Conservation (phyloP, 2,329 filamentous ascomycete genomes). For the Cytospora paraplurivora region DNA sequence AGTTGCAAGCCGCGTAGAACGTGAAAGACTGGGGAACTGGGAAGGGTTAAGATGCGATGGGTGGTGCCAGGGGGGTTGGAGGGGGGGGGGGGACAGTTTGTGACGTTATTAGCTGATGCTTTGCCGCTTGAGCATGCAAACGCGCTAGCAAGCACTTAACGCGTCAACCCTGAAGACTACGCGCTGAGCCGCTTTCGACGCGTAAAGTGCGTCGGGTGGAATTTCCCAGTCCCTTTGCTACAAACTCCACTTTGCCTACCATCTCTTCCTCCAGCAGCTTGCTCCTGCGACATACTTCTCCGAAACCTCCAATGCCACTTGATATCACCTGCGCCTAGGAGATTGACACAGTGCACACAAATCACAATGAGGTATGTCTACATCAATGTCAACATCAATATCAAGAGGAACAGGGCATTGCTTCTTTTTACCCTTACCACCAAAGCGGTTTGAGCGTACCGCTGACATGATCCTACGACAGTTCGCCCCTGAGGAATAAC, state of each 20-base stretch:
- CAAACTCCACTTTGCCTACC: slow-evolving; percentile 8
- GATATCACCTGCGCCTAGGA: background rate
- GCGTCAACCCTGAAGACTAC: slow-evolving; percentile 10
- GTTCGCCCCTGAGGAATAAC: slow-evolving; percentile 80
- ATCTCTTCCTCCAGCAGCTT: background rate
- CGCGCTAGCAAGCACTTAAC: slow-evolving; percentile 33
- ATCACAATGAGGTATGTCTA: slow-evolving; percentile 27
- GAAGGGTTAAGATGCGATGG: background rate
- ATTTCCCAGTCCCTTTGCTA: slow-evolving; percentile 5
- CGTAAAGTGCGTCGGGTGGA: background rate
- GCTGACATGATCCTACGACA: slow-evolving; percentile 42
- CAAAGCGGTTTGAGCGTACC: background rate
- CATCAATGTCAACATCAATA: background rate
- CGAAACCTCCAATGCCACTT: background rate
- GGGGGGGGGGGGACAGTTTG: background rate
- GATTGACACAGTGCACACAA: slow-evolving; percentile 1
- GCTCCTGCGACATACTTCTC: background rate
- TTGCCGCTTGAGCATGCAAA: slow-evolving; percentile 5
- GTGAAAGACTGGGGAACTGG: background rate
- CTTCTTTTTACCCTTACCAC: background rate
- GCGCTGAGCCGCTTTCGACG: background rate
- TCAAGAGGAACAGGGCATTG: background rate
- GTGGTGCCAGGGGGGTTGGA: background rate
- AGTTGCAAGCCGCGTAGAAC: slow-evolving; percentile 20
- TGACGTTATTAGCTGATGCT: background rate